phyloP scores from a whole-genome alignment of 163 green algal species.

The Scenedesmus sp. region DNA sequence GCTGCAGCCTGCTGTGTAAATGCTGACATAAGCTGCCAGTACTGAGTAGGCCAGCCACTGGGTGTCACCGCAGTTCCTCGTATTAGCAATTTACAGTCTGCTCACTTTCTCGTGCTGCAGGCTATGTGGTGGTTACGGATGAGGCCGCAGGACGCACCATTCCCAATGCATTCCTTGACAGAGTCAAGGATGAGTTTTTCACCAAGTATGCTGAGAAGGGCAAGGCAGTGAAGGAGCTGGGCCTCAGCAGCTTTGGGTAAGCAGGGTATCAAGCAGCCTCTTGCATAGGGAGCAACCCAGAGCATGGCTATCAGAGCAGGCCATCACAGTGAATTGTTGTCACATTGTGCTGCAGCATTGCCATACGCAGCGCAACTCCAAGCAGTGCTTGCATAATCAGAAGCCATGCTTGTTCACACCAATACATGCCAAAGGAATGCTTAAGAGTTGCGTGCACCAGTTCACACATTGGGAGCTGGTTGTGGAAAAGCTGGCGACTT shows the following conservation, averaged over 20 bases:
- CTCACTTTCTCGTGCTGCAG: conserved; percentile 31
- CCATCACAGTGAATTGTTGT: no score
- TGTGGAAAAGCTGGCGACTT: not conserved
- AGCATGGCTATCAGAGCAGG: not conserved
- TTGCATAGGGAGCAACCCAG: no score
- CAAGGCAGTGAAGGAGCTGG: conserved; percentile 60
- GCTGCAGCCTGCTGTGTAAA: not conserved
- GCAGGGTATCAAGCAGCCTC: no score
- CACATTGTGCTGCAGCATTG: no score
- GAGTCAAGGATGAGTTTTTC: conserved; percentile 64
- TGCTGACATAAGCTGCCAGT: not conserved
- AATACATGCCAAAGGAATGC: no score
- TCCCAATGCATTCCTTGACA: conserved; percentile 71
- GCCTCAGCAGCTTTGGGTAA: conserved; percentile 67
- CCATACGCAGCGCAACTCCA: no score
- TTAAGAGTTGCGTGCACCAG: no score
- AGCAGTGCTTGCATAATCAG: no score
- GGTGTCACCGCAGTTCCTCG: not conserved
- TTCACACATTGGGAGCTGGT: no score
- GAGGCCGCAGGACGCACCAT: conserved; percentile 71
- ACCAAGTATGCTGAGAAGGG: conserved; percentile 72
- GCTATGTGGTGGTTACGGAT: conserved; percentile 72
- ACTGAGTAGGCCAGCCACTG: not conserved
- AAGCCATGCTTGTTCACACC: no score
- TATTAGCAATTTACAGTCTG: not conserved